These are phyloP conservation scores for Ophiostoma perfectum DNA, from an alignment of 2,329 filamentous ascomycete genomes.

Conservation along the genomic window DNA sequence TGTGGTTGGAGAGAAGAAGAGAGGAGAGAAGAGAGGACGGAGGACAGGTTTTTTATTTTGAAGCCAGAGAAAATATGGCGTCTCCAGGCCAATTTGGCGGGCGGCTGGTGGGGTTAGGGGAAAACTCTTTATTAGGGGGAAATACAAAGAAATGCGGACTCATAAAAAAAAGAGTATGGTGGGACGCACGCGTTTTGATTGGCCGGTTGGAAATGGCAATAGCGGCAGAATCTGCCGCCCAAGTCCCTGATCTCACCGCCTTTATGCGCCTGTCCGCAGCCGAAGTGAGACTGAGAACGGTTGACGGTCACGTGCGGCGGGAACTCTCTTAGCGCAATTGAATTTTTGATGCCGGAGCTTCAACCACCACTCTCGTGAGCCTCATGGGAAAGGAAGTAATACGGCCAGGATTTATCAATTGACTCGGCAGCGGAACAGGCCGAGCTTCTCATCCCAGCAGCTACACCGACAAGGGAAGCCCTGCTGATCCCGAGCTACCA, in stretches of 20 bases:
- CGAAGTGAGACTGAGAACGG: background rate
- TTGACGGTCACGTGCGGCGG: conserved; percentile 13
- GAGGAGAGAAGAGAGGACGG: conserved; percentile 20
- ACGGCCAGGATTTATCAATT: background rate
- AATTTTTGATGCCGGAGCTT: conserved; percentile 22
- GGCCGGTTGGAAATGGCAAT: conserved; percentile 12
- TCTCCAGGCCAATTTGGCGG: conserved; percentile 19
- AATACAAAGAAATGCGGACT: conserved; percentile 4
- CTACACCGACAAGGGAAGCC: background rate
- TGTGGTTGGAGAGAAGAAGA: conserved; percentile 26
- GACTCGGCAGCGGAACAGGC: background rate
- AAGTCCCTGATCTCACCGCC: background rate
- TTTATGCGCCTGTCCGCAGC: background rate
- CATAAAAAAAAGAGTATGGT: conserved; percentile 14
- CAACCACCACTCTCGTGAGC: conserved; percentile 2
- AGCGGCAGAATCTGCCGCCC: conserved; percentile 7
- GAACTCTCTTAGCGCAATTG: conserved; percentile 19
- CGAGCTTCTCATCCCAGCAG: background rate
- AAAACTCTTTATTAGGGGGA: conserved; percentile 20
- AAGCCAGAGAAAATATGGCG: conserved; percentile 20
- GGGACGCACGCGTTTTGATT: conserved; percentile 15
- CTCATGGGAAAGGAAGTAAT: background rate
- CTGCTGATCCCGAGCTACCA: background rate
- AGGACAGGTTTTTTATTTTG: conserved; percentile 24
- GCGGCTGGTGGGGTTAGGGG: conserved; percentile 23